Evolutionary conservation across 305 asterid genomes (phyloP).

Genomic region (Fraxinus velutina): DNA sequence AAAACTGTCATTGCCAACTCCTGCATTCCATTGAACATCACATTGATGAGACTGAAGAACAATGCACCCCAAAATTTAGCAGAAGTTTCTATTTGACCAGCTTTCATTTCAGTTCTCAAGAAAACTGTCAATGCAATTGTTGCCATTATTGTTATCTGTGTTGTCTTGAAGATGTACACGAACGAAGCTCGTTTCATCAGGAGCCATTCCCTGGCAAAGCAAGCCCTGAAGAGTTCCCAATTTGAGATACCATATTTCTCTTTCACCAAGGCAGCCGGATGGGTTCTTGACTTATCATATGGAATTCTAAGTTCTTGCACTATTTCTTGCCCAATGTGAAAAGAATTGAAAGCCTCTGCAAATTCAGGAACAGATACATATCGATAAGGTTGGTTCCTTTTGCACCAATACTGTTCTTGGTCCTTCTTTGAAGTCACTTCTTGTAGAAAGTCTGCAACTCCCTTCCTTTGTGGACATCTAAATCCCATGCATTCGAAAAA

Average conservation of each 20-base stretch:
- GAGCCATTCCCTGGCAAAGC: constrained; percentile 39
- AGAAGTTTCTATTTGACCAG: background rate
- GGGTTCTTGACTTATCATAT: constrained; percentile 36
- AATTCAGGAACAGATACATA: constrained; percentile 33
- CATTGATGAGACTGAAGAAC: background rate
- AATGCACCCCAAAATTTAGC: constrained; percentile 1
- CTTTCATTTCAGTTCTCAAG: background rate
- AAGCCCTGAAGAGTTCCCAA: constrained; percentile 41
- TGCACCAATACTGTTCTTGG: constrained; percentile 42
- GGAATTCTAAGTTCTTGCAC: constrained; percentile 29
- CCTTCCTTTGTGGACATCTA: constrained; percentile 1
- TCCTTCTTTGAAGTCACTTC: constrained; percentile 38
- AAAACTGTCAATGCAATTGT: background rate
- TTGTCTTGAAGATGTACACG: constrained; percentile 39
- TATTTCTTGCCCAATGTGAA: constrained; percentile 31
- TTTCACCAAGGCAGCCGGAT: constrained; percentile 45
- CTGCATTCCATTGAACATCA: constrained; percentile 1
- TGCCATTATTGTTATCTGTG: constrained; percentile 3
- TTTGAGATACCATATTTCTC: constrained; percentile 40
- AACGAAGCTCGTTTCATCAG: constrained; percentile 44
- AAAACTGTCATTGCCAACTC: constrained; percentile 5
- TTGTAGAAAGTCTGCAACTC: background rate
- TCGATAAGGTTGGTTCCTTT: constrained; percentile 25
- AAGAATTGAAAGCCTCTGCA: constrained; percentile 31
- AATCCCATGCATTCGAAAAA: background rate